Evolutionary conservation across 2,329 filamentous ascomycete species (phyloP).

Genomic region (Gnomoniopsis smithogilvyi): DNA sequence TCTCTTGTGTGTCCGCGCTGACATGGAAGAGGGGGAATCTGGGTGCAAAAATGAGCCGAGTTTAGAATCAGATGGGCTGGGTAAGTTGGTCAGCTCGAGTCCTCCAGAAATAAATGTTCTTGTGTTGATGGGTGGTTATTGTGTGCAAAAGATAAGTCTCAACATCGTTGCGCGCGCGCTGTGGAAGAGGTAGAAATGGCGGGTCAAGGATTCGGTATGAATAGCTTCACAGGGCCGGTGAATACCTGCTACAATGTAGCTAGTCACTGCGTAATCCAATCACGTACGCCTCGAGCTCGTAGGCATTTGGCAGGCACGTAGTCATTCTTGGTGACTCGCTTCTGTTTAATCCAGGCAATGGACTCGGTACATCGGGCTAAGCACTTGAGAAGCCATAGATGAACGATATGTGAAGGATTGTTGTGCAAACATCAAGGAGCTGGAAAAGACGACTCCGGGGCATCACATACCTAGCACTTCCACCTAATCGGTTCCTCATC

Average conservation of each 20-base stretch:
- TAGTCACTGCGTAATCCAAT: neutral
- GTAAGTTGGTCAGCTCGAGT: slow-evolving; percentile 1
- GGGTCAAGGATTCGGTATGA: too few species aligned
- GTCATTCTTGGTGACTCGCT: too few species aligned
- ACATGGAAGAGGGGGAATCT: slow-evolving; percentile 16
- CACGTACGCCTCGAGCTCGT: too few species aligned
- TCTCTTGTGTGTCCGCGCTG: slow-evolving; percentile 41
- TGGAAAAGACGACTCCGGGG: neutral
- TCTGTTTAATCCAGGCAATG: too few species aligned
- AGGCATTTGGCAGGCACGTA: too few species aligned
- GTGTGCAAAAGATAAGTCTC: neutral
- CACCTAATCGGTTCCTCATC: slow-evolving; percentile 5
- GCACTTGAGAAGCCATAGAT: too few species aligned
- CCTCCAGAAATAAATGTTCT: neutral
- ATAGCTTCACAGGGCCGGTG: neutral
- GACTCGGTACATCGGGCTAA: too few species aligned
- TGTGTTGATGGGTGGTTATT: neutral
- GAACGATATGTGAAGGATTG: too few species aligned
- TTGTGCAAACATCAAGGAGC: too few species aligned
- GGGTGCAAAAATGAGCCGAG: slow-evolving; percentile 19
- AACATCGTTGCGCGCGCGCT: neutral
- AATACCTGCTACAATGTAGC: neutral
- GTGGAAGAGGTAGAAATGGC: neutral
- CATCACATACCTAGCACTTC: slow-evolving; percentile 16
- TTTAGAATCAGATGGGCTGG: slow-evolving; percentile 13